Evolutionary conservation across 1,139 yeast species (phyloP).

Genomic region (Magnusiomyces paraingens): DNA sequence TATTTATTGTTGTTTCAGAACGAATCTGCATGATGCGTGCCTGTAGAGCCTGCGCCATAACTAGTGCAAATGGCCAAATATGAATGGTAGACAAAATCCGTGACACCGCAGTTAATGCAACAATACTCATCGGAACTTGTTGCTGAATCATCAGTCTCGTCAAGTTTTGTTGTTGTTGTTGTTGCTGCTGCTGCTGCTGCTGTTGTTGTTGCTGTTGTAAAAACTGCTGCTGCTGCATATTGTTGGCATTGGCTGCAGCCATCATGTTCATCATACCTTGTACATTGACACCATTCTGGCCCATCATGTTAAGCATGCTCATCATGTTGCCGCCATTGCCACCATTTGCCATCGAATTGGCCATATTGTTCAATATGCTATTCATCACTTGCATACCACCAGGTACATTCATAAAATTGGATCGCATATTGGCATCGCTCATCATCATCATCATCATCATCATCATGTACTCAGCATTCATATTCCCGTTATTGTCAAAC

Average conservation of each 20-base stretch:
- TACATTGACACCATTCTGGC: no score
- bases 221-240: neutral
- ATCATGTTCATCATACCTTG: no score
- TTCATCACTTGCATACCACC: no score
- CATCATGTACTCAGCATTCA: neutral
- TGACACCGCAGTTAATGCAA: conserved; percentile 13
- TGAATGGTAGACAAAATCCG: conserved; percentile 13
- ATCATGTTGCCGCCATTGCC: no score
- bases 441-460: conserved; percentile 1
- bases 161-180: neutral
- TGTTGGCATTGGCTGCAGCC: conserved; percentile 2
- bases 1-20: neutral
- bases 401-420: no score
- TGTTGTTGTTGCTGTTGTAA: neutral
- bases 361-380: no score
- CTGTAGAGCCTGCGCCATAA: conserved; percentile 14
- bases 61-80: conserved; percentile 16
- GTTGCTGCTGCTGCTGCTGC: conserved; percentile 5
- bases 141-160: conserved; percentile 6
- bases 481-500: no score
- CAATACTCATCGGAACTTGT: conserved; percentile 11
- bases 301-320: no score
- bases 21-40: conserved; percentile 13
- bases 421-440: neutral
- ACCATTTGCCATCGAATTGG: no score